phyloP scores from a whole-genome alignment of 192 early-diverging fungal genomes.

The Coemansia sp. region DNA sequence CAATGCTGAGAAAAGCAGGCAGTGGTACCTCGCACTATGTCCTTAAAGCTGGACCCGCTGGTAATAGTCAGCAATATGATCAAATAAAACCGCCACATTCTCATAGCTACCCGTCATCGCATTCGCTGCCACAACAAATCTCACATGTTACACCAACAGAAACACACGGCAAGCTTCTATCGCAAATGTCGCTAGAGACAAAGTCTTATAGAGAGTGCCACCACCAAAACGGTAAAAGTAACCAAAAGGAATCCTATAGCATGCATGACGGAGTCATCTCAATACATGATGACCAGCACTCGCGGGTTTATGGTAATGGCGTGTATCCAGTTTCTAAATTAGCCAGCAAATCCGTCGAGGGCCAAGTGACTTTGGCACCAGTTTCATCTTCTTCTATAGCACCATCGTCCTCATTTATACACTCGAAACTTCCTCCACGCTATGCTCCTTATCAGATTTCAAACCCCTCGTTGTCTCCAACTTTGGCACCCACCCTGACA shows the following conservation, averaged over 20 bases:
- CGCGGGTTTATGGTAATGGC: constrained; percentile 23
- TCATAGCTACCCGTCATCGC: constrained; percentile 11
- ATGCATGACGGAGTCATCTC: constrained; percentile 14
- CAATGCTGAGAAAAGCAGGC: constrained; percentile 3
- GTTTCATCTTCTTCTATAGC: constrained; percentile 22
- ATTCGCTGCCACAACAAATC: constrained; percentile 14
- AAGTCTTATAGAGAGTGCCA: not conserved
- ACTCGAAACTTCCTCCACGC: constrained; percentile 42
- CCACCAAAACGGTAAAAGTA: constrained; percentile 1
- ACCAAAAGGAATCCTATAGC: constrained; percentile 11
- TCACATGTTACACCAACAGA: not conserved
- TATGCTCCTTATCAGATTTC: constrained; percentile 50
- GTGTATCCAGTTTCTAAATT: constrained; percentile 40
- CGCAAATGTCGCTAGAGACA: not conserved
- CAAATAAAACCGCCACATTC: constrained; percentile 16
- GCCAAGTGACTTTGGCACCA: not conserved
- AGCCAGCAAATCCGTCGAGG: constrained; percentile 24
- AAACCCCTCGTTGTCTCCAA: constrained; percentile 13
- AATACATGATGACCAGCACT: constrained; percentile 13
- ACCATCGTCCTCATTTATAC: constrained; percentile 45
- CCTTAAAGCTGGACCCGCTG: constrained; percentile 8
- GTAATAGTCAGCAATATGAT: constrained; percentile 20
- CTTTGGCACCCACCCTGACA: not conserved
- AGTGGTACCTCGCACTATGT: constrained; percentile 11
- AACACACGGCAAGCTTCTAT: not conserved